Base-by-base conservation (phyloP, 129 eudicot species). In the Artemisia tridentata region DNA sequence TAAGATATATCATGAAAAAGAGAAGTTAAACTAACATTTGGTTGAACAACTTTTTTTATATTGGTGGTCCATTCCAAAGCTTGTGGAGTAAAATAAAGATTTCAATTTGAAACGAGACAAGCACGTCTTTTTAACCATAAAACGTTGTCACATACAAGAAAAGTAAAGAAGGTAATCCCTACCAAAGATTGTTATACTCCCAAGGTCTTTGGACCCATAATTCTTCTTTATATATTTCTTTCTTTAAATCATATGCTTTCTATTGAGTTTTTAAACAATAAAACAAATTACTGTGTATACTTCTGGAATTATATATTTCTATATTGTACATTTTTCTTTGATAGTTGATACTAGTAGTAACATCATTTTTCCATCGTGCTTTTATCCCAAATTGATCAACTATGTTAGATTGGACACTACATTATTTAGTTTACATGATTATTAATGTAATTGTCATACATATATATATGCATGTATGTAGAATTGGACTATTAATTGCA, bases 61-160 rank as follows among this genome's bases (percentile, higher is more conserved):
- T 49, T 29, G 38, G 75, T 68, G 80, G 69, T 48, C 69, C 80
- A 47, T 59, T 69, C 56, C 80, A 76, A 76, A 76, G 80, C 69
- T 59, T 68, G 80, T 76, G 80, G 80, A 76, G 69, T 68, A 68
- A 49, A 57, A 48, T 38, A 59, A 48, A 76, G 17, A 41, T 61
- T 5, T 46, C 5, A 57, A 55, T 67, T 47, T 31, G 34, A 60
- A 58, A 49, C 29, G 62, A 63, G 57, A 15, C 53, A 75, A 66
- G 14, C 61, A 75, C 51, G 58, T 56, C 68, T 75, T 75, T 65
- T 75, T 56, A 56, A 46, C 61, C 73, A 75, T 18, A 57, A 67
- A 48, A 68, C 49, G 7, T 11, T 25, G 73, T 75, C 68, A 45
- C 58, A 59, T 49, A 47, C 49, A 66, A 66, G 71, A 69, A 56